phyloP scores from a whole-genome alignment of 106 monocot species.

The Dioscorea alata region DNA sequence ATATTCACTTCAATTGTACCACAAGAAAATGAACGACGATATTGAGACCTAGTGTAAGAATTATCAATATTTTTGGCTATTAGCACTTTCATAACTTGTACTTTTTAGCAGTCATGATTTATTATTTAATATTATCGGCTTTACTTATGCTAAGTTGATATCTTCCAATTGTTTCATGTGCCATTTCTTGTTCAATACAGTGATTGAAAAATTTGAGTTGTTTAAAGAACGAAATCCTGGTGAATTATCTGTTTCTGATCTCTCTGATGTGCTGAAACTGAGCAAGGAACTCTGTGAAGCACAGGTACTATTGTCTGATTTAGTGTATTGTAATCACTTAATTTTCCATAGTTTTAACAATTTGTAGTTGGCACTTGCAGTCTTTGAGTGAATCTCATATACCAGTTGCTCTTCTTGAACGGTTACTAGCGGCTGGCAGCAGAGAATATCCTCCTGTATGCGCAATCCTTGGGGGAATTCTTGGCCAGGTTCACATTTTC shows the following conservation, averaged over 20 bases:
- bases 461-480: conserved; percentile 84
- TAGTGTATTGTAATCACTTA: no score
- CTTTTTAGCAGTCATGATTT: no score
- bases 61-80: no score
- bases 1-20: no score
- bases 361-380: conserved; percentile 22
- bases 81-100: no score
- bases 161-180: not conserved
- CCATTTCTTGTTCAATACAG: conserved; percentile 31
- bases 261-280: conserved; percentile 44
- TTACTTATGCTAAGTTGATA: no score
- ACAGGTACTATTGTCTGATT: conserved; percentile 36
- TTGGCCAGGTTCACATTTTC: conserved; percentile 61
- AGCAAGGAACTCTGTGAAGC: conserved; percentile 65
- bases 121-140: no score
- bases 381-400: conserved; percentile 61
- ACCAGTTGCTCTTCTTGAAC: conserved; percentile 39
- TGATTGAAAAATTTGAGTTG: conserved; percentile 66
- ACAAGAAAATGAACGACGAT: no score
- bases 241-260: conserved; percentile 48
- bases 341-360: conserved; percentile 11
- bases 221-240: conserved; percentile 40
- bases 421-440: conserved; percentile 50
- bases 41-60: no score
- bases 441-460: conserved; percentile 87